Conservation (phyloP, 176 grass and related monocot species). For the Triticum urartu region DNA sequence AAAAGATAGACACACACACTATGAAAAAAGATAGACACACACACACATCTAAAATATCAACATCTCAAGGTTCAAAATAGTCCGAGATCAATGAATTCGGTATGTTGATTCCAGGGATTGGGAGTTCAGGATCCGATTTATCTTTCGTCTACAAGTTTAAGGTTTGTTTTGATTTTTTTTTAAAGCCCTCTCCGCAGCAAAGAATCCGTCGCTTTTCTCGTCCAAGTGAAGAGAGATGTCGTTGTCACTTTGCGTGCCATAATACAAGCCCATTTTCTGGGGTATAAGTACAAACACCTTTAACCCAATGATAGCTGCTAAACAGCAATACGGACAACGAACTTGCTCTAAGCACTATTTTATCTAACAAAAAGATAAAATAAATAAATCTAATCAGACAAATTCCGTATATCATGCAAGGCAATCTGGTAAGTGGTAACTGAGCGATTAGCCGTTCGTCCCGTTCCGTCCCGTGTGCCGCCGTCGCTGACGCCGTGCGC, state of each 20-base stretch:
- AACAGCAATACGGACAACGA: background rate
- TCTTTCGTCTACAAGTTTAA: too few relatives aligned
- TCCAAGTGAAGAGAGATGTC: background rate
- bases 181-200: too few relatives aligned
- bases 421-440: background rate
- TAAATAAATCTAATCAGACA: background rate
- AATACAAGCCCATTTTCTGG: background rate
- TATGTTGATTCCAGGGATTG: too few relatives aligned
- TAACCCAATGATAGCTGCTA: background rate
- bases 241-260: conserved; percentile 17
- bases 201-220: too few relatives aligned
- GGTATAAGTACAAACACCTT: background rate
- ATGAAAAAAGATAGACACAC: too few relatives aligned
- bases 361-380: background rate
- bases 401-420: background rate
- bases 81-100: too few relatives aligned
- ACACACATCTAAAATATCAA: too few relatives aligned
- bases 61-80: too few relatives aligned
- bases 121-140: too few relatives aligned
- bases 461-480: conserved; percentile 22
- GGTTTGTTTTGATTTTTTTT: too few relatives aligned
- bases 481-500: conserved; percentile 26
- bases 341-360: too few relatives aligned
- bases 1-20: too few relatives aligned
- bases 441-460: conserved; percentile 40